These are phyloP conservation scores for Aureobasidium sp. DNA, from an alignment of 2,329 filamentous ascomycete species.

Conservation along the genomic window DNA sequence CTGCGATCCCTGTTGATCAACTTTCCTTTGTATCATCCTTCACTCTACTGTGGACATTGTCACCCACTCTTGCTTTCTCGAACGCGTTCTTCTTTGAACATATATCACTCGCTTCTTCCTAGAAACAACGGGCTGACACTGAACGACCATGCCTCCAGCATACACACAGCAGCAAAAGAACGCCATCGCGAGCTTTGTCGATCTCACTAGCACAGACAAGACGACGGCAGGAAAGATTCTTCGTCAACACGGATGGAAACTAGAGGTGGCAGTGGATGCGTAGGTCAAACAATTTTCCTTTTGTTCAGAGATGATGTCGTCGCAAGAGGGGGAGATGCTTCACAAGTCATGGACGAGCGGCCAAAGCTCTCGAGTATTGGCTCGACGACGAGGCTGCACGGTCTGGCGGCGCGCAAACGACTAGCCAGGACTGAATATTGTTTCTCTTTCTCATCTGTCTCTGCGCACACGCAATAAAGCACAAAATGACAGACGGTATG, in stretches of 20 bases:
- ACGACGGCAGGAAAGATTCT: conserved; percentile 40
- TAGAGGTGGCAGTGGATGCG: conserved; percentile 39
- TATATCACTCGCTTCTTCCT: background rate
- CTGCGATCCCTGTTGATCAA: conserved; percentile 5
- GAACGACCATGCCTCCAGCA: conserved; percentile 38
- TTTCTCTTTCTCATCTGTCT: too few species aligned
- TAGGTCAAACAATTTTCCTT: conserved; percentile 29
- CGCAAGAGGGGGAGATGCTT: conserved; percentile 1
- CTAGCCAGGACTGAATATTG: background rate
- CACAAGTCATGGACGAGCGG: background rate
- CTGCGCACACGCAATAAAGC: background rate
- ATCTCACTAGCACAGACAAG: conserved; percentile 39
- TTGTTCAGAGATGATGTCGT: background rate
- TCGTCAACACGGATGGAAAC: conserved; percentile 41
- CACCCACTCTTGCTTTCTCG: background rate
- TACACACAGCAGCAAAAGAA: conserved; percentile 41
- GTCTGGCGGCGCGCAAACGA: background rate
- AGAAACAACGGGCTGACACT: conserved; percentile 1
- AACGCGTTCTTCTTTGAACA: background rate
- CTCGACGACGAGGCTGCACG: background rate
- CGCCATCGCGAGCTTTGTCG: conserved; percentile 39
- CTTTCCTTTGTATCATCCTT: background rate
- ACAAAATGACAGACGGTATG: background rate
- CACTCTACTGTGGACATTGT: background rate
- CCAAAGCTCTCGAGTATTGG: background rate